Evolutionary conservation across 768 basidiomycete species (phyloP).

Genomic region (Mycena sanguinolenta): DNA sequence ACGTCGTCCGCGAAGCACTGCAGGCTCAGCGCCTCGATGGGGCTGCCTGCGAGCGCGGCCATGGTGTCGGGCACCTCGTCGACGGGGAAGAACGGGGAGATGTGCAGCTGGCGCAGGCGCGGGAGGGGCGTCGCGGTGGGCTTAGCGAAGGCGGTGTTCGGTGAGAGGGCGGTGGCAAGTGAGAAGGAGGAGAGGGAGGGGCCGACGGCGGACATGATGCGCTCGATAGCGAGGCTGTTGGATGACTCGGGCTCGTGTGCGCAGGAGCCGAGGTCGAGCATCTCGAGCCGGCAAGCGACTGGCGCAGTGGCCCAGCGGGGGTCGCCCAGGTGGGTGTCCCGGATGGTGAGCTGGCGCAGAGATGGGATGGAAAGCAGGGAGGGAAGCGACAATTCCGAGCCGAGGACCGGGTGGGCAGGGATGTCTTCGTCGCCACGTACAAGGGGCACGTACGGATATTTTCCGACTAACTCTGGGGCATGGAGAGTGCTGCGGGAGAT

Average conservation of each 20-base stretch:
- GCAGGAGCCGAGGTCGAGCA: slow-evolving; percentile 71
- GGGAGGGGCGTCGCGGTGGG: slow-evolving; percentile 58
- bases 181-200: slow-evolving; percentile 68
- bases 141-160: slow-evolving; percentile 53
- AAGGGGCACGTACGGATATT: slow-evolving; percentile 70
- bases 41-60: slow-evolving; percentile 68
- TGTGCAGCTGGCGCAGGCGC: slow-evolving; percentile 67
- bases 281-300: slow-evolving; percentile 64
- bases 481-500: slow-evolving; percentile 78
- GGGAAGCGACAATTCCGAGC: slow-evolving; percentile 71
- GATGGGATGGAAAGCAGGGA: slow-evolving; percentile 74
- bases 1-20: slow-evolving; percentile 75
- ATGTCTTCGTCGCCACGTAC: slow-evolving; percentile 73
- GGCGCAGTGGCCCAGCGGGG: slow-evolving; percentile 66
- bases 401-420: slow-evolving; percentile 66
- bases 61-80: slow-evolving; percentile 72
- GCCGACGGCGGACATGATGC: slow-evolving; percentile 72
- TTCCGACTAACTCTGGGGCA: slow-evolving; percentile 68
- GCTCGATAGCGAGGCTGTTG: slow-evolving; percentile 68
- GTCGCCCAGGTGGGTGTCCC: slow-evolving; percentile 81
- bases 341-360: slow-evolving; percentile 72
- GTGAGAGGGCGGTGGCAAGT: slow-evolving; percentile 61
- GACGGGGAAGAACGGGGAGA: slow-evolving; percentile 72
- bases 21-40: slow-evolving; percentile 69
- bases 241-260: slow-evolving; percentile 65